Percentiles rank a stretch among this genome's conserved stretches.
Conservation (phyloP, 108 stramenopile genomes). For the Fistulifera pelliculosa region DNA sequence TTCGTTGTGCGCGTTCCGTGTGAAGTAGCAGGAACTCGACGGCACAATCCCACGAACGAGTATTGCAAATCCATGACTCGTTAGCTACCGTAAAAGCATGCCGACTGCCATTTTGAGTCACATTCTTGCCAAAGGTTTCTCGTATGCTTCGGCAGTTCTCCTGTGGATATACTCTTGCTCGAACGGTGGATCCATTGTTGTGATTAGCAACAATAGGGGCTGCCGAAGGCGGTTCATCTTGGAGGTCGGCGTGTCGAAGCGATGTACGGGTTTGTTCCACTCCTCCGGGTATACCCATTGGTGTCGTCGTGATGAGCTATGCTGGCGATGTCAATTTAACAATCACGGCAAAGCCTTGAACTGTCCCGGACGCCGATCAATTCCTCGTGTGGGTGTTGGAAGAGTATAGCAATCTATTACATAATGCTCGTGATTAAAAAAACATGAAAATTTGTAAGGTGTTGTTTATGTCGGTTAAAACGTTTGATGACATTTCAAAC, state of each 20-base stretch:
- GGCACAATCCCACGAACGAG: constrained; percentile 25
- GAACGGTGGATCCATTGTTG: constrained; percentile 61
- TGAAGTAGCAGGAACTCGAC: constrained; percentile 12
- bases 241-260: constrained; percentile 53
- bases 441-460: too few relatives aligned
- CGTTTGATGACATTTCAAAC: too few relatives aligned
- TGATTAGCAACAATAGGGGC: constrained; percentile 66
- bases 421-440: constrained; percentile 17
- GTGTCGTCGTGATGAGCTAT: constrained; percentile 67
- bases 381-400: constrained; percentile 72
- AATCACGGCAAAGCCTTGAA: constrained; percentile 69
- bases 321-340: constrained; percentile 44
- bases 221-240: constrained; percentile 48
- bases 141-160: constrained; percentile 13
- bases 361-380: constrained; percentile 74
- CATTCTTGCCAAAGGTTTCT: constrained; percentile 29
- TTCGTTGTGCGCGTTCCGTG: constrained; percentile 58
- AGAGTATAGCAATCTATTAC: constrained; percentile 46
- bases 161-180: constrained; percentile 39
- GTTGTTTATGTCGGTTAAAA: too few relatives aligned
- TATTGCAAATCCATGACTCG: constrained; percentile 42
- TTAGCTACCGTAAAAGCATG: constrained; percentile 35
- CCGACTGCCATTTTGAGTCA: constrained; percentile 58
- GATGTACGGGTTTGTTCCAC: constrained; percentile 63
- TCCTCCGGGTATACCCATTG: constrained; percentile 80